Percentiles rank a stretch among this genome's conserved stretches.
Conservation (phyloP, 495 filamentous ascomycete genomes). For the Penicillium steckii region DNA sequence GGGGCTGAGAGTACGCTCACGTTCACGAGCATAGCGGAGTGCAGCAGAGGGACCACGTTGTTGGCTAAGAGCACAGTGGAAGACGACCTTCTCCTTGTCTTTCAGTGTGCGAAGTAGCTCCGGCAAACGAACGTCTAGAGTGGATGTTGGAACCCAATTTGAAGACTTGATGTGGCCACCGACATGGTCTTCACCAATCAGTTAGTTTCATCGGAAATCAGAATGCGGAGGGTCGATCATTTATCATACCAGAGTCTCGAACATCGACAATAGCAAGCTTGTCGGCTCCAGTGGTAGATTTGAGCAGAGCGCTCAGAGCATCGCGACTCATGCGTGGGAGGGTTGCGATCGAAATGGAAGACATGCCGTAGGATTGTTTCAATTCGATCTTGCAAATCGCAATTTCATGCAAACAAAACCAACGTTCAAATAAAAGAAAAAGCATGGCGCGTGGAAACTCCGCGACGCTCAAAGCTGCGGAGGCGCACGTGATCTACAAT, state of each 20-base stretch:
- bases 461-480: background rate
- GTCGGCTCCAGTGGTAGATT: conserved; percentile 29
- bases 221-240: background rate
- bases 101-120: conserved; percentile 76
- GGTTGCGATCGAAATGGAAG: conserved; percentile 53
- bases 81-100: conserved; percentile 80
- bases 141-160: conserved; percentile 69
- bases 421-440: background rate
- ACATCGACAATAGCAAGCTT: conserved; percentile 82
- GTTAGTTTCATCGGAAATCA: background rate
- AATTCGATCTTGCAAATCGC: background rate
- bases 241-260: conserved; percentile 65
- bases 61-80: conserved; percentile 94
- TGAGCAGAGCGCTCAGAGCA: conserved; percentile 54
- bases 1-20: conserved; percentile 30
- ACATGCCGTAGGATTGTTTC: conserved; percentile 40
- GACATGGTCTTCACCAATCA: conserved; percentile 64
- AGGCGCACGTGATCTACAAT: conserved; percentile 28
- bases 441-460: background rate
- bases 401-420: background rate
- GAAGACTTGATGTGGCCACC: conserved; percentile 83
- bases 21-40: conserved; percentile 43
- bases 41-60: conserved; percentile 60
- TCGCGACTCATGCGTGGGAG: conserved; percentile 65
- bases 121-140: conserved; percentile 72